A percentile compares a stretch with the other conserved stretches of the same genome.
Conservation (phyloP, 495 filamentous ascomycete species). For the Hypoxylon fragiforme region DNA sequence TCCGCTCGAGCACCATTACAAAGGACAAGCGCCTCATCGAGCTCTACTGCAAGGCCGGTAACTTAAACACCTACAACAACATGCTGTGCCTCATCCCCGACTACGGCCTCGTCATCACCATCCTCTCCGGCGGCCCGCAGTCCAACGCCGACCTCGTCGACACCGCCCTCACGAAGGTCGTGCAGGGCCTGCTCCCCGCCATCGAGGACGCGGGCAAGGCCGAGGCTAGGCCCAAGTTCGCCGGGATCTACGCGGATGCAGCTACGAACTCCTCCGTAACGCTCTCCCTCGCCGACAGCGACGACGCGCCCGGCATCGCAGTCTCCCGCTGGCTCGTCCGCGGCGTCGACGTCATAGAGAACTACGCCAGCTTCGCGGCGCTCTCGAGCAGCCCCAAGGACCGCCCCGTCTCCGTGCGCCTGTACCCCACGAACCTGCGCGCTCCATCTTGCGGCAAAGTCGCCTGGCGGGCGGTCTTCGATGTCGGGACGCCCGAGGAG, state of each 20-base stretch:
- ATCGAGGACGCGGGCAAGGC: slow-evolving; percentile 51
- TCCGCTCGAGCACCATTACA: slow-evolving; percentile 39
- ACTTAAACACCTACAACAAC: slow-evolving; percentile 51
- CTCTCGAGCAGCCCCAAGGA: slow-evolving; percentile 25
- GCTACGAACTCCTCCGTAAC: slow-evolving; percentile 48
- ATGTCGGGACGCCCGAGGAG: slow-evolving; percentile 29
- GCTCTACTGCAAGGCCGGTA: slow-evolving; percentile 61
- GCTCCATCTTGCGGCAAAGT: slow-evolving; percentile 18
- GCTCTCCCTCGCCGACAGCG: slow-evolving; percentile 45
- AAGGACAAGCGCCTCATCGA: slow-evolving; percentile 48
- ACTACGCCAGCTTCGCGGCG: slow-evolving; percentile 32
- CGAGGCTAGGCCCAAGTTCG: slow-evolving; percentile 44
- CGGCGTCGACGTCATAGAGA: slow-evolving; percentile 44
- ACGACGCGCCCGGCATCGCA: slow-evolving; percentile 47
- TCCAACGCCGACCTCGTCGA: slow-evolving; percentile 28
- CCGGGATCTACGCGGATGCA: slow-evolving; percentile 44
- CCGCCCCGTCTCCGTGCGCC: slow-evolving; percentile 21
- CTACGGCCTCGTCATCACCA: slow-evolving; percentile 53
- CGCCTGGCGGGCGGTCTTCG: slow-evolving; percentile 38
- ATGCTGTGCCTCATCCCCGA: slow-evolving; percentile 54
- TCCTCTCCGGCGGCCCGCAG: slow-evolving; percentile 47
- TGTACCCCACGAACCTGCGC: slow-evolving; percentile 39
- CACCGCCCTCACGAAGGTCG: slow-evolving; percentile 39
- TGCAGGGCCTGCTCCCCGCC: slow-evolving; percentile 45
- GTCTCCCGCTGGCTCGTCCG: slow-evolving; percentile 47